Evolutionary conservation across 371 early-diverging fungal species (phyloP), one percentile per base, ranked within the genome.

Genomic region (Mortierella sp.): DNA sequence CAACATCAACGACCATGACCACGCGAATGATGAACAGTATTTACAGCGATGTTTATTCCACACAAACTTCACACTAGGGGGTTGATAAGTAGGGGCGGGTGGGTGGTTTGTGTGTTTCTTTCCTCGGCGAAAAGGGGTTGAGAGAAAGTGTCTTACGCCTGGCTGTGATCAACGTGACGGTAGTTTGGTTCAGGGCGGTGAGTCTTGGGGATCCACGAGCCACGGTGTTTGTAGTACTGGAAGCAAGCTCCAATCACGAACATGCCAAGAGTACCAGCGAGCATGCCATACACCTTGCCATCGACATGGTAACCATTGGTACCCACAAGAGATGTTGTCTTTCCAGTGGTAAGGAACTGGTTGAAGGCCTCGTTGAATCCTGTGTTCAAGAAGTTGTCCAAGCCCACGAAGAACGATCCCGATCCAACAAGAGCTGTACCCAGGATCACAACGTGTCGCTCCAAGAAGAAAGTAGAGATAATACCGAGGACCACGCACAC

Each of bases 391-490:
- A 86, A 88, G 58, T 83, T 63, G 64, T 88, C 88, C 45, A 85
- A 59, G 60, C 88, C 88, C 31, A 82, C 59, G 49, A 86, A 82
- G 74, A 88, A 82, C 34, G 80, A 80, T 62, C 84, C 85, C 2
- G 86, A 82, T 45, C 88, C 88, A 50, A 85, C 80, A 29, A 85
- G 80, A 1, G 88, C 80, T 2, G 86, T 83, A 44, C 83, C 83
- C 45, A 88, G 61, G 55, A 88, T 79, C 53, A 88, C 81, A 24
- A 77, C 66, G 28, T 78, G 65, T 13, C 82, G 78, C 63, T 86
- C 86, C 41, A 88, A 63, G 63, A 86, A 83, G 63, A 81, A 82
- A 54, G 84, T 85, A 39, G 83, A 60, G 28, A 88, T 47, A 31
- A 82, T 60, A 67, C 85, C 84, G 17, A 80, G 79, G 43, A 86